Percentiles rank a stretch among this genome's conserved stretches.
phyloP scores from a whole-genome alignment of 139 green algal species.

The Coelastrella sp. region DNA sequence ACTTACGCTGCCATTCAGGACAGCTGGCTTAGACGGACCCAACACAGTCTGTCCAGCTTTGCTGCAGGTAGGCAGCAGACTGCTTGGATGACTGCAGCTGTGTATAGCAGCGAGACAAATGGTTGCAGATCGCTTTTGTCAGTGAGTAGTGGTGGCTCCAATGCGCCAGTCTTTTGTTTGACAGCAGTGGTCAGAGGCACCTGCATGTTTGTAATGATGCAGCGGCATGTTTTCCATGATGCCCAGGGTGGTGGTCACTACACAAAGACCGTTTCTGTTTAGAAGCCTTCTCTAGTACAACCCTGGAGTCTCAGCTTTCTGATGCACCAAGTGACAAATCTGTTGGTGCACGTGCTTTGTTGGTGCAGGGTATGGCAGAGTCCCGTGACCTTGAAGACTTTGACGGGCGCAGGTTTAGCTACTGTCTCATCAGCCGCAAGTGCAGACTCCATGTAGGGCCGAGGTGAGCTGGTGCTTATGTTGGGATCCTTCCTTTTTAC shows the following conservation, averaged over 20 bases:
- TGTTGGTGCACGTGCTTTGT: neutral
- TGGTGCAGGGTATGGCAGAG: constrained; percentile 89
- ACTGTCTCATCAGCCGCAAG: constrained; percentile 74
- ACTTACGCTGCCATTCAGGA: constrained; percentile 74
- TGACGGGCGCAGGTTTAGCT: constrained; percentile 65
- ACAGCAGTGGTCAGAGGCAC: neutral
- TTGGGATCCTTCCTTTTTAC: too few relatives aligned
- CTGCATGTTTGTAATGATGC: too few relatives aligned
- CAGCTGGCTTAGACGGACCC: constrained; percentile 68
- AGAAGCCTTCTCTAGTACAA: too few relatives aligned
- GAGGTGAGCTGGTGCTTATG: neutral
- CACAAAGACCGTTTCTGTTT: too few relatives aligned
- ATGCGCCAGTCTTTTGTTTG: too few relatives aligned
- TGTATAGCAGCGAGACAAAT: too few relatives aligned
- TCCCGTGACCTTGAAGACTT: constrained; percentile 74
- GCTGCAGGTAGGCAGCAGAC: constrained; percentile 76
- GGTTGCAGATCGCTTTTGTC: too few relatives aligned
- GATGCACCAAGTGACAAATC: neutral
- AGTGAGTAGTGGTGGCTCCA: too few relatives aligned
- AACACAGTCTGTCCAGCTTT: constrained; percentile 83
- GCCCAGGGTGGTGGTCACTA: too few relatives aligned
- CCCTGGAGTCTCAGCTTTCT: too few relatives aligned
- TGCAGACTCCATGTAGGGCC: constrained; percentile 86
- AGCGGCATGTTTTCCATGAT: too few relatives aligned
- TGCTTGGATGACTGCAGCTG: neutral